Conservation (phyloP, 331 rosid species). For the Rhamnella rubrinervis region DNA sequence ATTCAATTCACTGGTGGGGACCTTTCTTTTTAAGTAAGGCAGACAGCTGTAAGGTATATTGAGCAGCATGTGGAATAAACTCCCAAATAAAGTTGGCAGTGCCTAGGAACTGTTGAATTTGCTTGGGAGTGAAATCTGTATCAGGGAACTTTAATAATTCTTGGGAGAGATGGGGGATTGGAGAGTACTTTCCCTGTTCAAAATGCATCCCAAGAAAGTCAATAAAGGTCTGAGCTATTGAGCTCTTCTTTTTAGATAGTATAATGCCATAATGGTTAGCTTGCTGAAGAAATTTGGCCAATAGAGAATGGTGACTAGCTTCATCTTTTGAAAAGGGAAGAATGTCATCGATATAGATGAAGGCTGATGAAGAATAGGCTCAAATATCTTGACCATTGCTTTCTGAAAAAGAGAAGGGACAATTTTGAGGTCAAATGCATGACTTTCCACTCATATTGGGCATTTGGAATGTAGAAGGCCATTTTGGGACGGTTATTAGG, state of each 20-base stretch:
- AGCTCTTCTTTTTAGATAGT: not conserved
- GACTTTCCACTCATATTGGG: no score
- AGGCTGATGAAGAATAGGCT: no score
- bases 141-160: not conserved
- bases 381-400: no score
- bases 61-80: not conserved
- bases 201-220: not conserved
- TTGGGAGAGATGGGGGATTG: not conserved
- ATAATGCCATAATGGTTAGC: not conserved
- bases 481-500: no score
- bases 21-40: not conserved
- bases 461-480: no score
- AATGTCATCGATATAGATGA: no score
- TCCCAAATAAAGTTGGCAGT: not conserved
- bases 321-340: no score
- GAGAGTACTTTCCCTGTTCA: not conserved
- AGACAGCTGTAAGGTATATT: not conserved
- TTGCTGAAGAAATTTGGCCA: not conserved
- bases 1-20: not conserved
- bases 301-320: not conserved
- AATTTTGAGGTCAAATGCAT: no score
- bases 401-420: no score
- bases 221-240: not conserved
- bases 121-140: not conserved
- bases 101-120: not conserved